Evolutionary conservation across 192 early-diverging fungal genomes (phyloP), one percentile per base, ranked within the genome.

Genomic region (Diversispora epigaea): DNA sequence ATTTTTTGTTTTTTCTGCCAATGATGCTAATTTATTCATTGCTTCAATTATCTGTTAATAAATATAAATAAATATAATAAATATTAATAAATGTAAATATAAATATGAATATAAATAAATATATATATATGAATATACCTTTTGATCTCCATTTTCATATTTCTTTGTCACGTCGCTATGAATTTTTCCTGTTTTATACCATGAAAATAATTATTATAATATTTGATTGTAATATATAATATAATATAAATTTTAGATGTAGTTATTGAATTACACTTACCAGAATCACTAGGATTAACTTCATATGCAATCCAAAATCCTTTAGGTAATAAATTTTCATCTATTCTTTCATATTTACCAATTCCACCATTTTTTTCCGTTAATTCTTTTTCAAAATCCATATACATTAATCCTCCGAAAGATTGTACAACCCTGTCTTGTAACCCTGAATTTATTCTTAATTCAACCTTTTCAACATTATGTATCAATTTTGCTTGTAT

Each of bases 371-470:
- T 72, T 17, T 71, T 61, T 9, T 85, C 77, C 81, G 90, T 84
- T 47, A 81, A 71, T 14, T 61, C 49, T 40, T 81, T 68, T 14
- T 84, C 78, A 77, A 91, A 91, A 76, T 91, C 81, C 89, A 91
- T 91, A 68, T 76, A 89, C 19, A 91, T 83, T 8, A 82, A 77
- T 6, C 89, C 89, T 6, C 89, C 89, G 77, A 82, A 85, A 45
- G 77, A 63, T 77, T 91, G 89, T 57, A 90, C 84, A 11, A 91
- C 89, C 55, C 89, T 77, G 69, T 91, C 89, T 67, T 90, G 88
- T 54, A 87, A 82, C 22, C 89, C 89, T 11, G 87, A 85, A 1
- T 82, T 45, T 67, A 91, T 88, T 9, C 84, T 82, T 41, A 91
- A 77, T 61, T 87, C 86, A 47, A 85, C 83, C 11, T 74, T 60